A percentile compares a stretch with the other conserved stretches of the same genome.
Evolutionary conservation across 148 eudicot genomes (phyloP).

Genomic region (Heliosperma pusillum): DNA sequence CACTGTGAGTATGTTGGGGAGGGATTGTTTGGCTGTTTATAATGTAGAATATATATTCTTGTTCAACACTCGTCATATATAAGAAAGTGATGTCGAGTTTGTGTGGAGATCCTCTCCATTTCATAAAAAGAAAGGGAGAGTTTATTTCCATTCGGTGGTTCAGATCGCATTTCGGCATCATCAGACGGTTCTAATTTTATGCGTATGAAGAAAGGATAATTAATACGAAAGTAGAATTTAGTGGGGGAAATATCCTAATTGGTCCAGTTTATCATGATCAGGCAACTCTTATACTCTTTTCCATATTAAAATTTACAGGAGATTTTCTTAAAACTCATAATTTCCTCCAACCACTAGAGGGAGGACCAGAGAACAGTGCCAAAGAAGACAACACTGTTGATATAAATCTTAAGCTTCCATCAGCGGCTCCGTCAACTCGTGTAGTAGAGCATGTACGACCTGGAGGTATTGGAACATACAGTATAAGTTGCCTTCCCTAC

Average conservation of each 20-base stretch:
- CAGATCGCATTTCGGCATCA: too few species aligned
- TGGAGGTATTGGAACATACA: slow-evolving; percentile 85
- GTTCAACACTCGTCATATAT: neutral
- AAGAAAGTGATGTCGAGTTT: too few species aligned
- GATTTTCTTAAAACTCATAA: slow-evolving; percentile 62
- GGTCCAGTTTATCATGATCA: too few species aligned
- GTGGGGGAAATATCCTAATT: too few species aligned
- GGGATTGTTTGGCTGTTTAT: neutral
- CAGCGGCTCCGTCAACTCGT: slow-evolving; percentile 38
- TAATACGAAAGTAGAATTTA: too few species aligned
- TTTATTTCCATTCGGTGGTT: too few species aligned
- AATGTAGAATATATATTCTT: neutral
- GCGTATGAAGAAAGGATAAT: too few species aligned
- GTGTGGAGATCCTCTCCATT: too few species aligned
- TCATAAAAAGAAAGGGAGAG: too few species aligned
- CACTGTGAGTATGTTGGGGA: neutral
- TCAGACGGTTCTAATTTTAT: too few species aligned
- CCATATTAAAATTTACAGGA: slow-evolving; percentile 36
- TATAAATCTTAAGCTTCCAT: slow-evolving; percentile 42
- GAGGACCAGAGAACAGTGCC: slow-evolving; percentile 38
- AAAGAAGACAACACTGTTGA: slow-evolving; percentile 48
- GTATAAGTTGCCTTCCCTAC: slow-evolving; percentile 64
- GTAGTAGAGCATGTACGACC: slow-evolving; percentile 65
- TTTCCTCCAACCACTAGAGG: slow-evolving; percentile 82
- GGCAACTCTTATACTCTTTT: neutral